Conservation (phyloP, 768 basidiomycete genomes). For the Suillus occidentalis region DNA sequence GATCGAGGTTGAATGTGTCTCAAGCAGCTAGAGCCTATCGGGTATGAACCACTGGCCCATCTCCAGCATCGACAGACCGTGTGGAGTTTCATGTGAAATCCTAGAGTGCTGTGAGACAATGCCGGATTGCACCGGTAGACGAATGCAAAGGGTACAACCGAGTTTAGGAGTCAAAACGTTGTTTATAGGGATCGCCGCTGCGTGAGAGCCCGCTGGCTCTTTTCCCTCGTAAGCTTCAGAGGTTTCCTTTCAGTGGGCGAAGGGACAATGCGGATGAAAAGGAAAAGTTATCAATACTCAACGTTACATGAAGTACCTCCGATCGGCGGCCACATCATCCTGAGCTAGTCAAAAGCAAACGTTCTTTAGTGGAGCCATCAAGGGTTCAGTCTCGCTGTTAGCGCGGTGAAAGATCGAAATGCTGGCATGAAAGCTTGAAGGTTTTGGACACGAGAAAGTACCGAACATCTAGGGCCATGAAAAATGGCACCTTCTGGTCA, state of each 20-base stretch:
- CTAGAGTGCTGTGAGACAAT: not conserved
- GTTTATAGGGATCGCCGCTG: slow-evolving; percentile 6
- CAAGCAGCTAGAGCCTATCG: not conserved
- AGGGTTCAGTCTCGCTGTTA: not conserved
- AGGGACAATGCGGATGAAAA: not conserved
- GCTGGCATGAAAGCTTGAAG: not conserved
- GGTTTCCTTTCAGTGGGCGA: not conserved
- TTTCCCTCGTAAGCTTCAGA: not conserved
- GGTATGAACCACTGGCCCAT: not conserved
- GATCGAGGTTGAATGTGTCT: not conserved
- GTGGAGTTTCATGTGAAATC: slow-evolving; percentile 1
- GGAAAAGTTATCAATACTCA: not conserved
- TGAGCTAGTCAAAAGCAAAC: not conserved
- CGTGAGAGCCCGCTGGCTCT: not conserved
- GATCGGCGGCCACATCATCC: not conserved
- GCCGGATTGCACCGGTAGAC: not conserved
- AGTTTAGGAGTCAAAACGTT: slow-evolving; percentile 8
- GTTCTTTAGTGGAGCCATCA: not conserved
- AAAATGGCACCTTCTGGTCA: not conserved
- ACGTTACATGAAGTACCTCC: not conserved
- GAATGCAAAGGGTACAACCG: not conserved
- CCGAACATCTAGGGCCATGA: not conserved
- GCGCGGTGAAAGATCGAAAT: not conserved
- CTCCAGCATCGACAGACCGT: not conserved
- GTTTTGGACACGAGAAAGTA: not conserved